A percentile compares a stretch with the other conserved stretches of the same genome.
Evolutionary conservation across 140 eudicot species (phyloP).

Genomic region (Oenanthe javanica): DNA sequence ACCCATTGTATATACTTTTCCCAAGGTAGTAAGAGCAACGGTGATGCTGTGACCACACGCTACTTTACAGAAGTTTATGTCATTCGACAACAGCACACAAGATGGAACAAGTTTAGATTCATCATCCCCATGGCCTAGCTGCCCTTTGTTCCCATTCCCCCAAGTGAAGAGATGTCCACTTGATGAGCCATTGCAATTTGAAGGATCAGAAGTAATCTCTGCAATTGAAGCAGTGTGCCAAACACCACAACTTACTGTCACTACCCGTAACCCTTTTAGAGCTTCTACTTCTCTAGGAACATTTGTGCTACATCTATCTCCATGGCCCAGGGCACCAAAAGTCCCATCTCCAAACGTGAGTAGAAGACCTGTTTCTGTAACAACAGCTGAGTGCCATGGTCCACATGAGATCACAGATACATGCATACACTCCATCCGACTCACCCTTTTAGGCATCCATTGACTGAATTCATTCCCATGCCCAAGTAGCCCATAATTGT

Average conservation of each 20-base stretch:
- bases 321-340: conserved; percentile 63
- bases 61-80: conserved; percentile 35
- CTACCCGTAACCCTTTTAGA: conserved; percentile 30
- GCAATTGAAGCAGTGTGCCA: conserved; percentile 67
- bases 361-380: conserved; percentile 40
- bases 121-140: conserved; percentile 58
- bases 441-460: conserved; percentile 40
- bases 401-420: conserved; percentile 51
- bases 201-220: conserved; percentile 19
- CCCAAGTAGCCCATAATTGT: conserved; percentile 46
- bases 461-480: conserved; percentile 33
- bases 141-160: conserved; percentile 57
- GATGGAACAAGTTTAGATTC: conserved; percentile 33
- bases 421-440: conserved; percentile 37
- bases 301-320: conserved; percentile 26
- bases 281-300: conserved; percentile 40
- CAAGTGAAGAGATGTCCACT: conserved; percentile 45
- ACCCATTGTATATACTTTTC: conserved; percentile 58
- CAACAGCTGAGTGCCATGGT: conserved; percentile 59
- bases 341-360: conserved; percentile 65
- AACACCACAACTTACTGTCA: conserved; percentile 46
- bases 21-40: conserved; percentile 40
- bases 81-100: conserved; percentile 18
- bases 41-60: conserved; percentile 60
- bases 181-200: conserved; percentile 16